Base-by-base conservation (phyloP, 2,329 filamentous ascomycete genomes). In the Hypomyces rosellus region DNA sequence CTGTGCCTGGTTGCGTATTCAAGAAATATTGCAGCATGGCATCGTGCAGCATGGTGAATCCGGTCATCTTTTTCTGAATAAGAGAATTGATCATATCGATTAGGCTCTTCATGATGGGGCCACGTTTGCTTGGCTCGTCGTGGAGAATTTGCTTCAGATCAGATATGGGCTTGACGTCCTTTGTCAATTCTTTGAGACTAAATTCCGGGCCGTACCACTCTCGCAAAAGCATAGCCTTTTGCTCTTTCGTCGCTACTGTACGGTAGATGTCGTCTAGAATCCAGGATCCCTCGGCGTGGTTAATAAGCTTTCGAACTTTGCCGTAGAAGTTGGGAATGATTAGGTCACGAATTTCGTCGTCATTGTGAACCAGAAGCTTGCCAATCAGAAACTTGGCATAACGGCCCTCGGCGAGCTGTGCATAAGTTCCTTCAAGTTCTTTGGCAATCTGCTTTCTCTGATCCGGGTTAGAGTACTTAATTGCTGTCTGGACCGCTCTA, bases 131-230 rank as follows among this genome's bases (percentile, higher is more conserved):
- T 1, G 92, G 89, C 46, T 85, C 81, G 46, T 81, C 76, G 53
- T 82, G 79, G 36, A 99, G 71, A 47, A 99, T 93, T 54, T 80
- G 70, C 37, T 81, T 77, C 20, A 99, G 77, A 44, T 95, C 88
- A 4, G 82, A 77, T 4, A 75, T 77, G n/a, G 75, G 72, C 48
- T 77, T 73, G 40, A 76, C 74, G 37, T 79, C 76, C 57, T 75
- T 76, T 45, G 56, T 74, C 60, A 73, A 64, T 60, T 85, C 84
- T 65, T 91, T 88, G 40, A 97, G 78, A 13, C 88, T 82, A 64
- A 95, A 99, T 64, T 97, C 93, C 1, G 92, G 80, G 2, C 93
- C 93, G 67, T 96, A 99, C 90, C 93, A 99, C 69, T 99, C 93
- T 48, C 91, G 80, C 52, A 99, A 76, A 53, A 99, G 77, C 44